Base-by-base conservation (phyloP, 2,329 filamentous ascomycete species). In the Diaporthe destruens region DNA sequence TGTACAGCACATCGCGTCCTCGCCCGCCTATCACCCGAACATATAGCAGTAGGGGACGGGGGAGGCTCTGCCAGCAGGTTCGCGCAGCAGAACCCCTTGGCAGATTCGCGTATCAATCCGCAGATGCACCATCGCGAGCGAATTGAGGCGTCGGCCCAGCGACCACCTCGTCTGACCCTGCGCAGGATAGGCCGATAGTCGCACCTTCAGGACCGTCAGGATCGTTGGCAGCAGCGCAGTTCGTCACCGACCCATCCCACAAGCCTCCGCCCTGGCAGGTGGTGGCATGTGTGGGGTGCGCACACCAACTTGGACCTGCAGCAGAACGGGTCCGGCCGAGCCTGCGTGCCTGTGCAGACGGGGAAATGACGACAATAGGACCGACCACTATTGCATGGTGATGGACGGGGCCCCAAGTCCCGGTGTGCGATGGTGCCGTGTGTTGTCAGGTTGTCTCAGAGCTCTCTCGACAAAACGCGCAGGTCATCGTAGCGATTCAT, bases 261-360 rank as follows among this genome's bases (percentile, higher is more conserved):
- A 29, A 42, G 44, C 55, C 47, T 70, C 44, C 55, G 47, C n/a
- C 55, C n/a, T 14, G 55, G 39, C 55, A 29, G 66, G 67, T 69
- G 67, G 47, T 29, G 36, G 36, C 29, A 44, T 44, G 42, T 44
- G 67, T 69, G 67, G 55, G 20, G 67, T 18, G 54, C 23, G 44
- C 36, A 39, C 67, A 51, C 34, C 55, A 61, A 29, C 44, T 23
- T 49, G 23, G 67, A 32, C 54, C 55, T 70, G 67, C 67, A 70
- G 32, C 44, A 70, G 34, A 53, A 70, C 56, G 67, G 67, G 67
- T 49, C 54, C 56, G 29, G 61, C 61, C 61, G 23, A 42, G 36
- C 36, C 36, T 39, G 36, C 12, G 36, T 39, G 29, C 67, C 55
- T 47, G 32, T 39, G 67, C 53, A 53, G 55, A 61, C 44, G 55